Evolutionary conservation across 768 basidiomycete species (phyloP).

Genomic region (Leccinum incarnatum): DNA sequence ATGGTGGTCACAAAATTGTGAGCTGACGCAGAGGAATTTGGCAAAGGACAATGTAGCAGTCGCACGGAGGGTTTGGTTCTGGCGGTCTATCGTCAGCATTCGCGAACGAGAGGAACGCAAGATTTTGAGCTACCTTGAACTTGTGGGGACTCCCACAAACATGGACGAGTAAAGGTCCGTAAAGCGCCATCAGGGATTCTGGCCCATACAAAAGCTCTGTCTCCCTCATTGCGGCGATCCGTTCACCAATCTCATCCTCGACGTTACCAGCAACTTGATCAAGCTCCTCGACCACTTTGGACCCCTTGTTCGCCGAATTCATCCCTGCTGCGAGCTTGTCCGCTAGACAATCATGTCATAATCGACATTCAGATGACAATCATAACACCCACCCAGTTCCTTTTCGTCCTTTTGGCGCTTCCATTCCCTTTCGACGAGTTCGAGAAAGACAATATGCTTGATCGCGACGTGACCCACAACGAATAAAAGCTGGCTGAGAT

Average conservation of each 20-base stretch:
- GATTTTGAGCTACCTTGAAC: conserved; percentile 63
- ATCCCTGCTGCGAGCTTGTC: conserved; percentile 53
- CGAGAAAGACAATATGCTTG: conserved; percentile 95
- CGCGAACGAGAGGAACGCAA: background rate
- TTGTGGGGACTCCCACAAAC: conserved; percentile 88
- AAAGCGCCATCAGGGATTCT: conserved; percentile 76
- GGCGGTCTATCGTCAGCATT: conserved; percentile 9
- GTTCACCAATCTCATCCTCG: conserved; percentile 97
- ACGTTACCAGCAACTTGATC: conserved; percentile 97
- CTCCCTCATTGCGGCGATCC: conserved; percentile 81
- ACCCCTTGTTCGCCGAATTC: conserved; percentile 36
- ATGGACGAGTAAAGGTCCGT: conserved; percentile 86
- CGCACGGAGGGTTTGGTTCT: conserved; percentile 86
- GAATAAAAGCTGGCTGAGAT: conserved; percentile 91
- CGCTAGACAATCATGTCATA: conserved; percentile 35
- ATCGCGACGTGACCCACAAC: conserved; percentile 95
- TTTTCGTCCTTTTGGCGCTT: conserved; percentile 94
- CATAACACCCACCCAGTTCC: conserved; percentile 56
- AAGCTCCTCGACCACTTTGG: conserved; percentile 78
- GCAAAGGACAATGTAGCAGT: conserved; percentile 87
- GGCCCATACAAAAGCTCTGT: conserved; percentile 83
- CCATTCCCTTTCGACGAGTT: conserved; percentile 93
- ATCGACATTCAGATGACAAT: background rate
- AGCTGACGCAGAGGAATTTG: conserved; percentile 95
- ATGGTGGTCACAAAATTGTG: conserved; percentile 89